These are phyloP conservation scores for Populus hybrid DNA, from an alignment of 441 rosid genomes.

Conservation along the genomic window DNA sequence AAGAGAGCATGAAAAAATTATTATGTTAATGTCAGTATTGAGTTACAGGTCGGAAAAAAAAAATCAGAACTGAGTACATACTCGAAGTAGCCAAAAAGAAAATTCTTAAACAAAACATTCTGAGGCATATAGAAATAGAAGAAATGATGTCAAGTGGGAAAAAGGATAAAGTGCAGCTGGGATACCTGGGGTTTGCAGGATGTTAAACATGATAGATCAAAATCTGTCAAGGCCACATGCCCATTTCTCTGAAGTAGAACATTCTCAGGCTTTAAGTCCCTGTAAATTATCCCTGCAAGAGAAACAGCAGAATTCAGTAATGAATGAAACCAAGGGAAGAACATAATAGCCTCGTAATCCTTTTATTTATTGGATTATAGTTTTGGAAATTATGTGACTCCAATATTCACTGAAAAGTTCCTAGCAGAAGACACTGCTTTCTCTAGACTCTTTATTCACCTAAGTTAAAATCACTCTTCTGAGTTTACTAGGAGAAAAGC, in stretches of 20 bases:
- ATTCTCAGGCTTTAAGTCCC: slow-evolving; percentile 95
- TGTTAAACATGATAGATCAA: slow-evolving; percentile 91
- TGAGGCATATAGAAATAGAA: neutral
- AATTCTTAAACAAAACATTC: too few relatives aligned
- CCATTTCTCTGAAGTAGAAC: slow-evolving; percentile 76
- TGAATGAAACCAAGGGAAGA: neutral
- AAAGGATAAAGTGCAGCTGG: neutral
- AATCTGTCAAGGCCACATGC: slow-evolving; percentile 80
- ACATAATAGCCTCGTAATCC: neutral
- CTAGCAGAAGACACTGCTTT: neutral
- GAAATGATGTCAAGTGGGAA: neutral
- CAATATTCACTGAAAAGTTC: neutral
- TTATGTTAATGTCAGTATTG: neutral
- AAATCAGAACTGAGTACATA: too few relatives aligned
- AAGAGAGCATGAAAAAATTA: slow-evolving; percentile 10
- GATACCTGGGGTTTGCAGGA: slow-evolving; percentile 92
- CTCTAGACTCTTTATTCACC: neutral
- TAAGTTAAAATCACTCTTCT: too few relatives aligned
- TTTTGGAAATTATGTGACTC: neutral
- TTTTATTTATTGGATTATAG: neutral
- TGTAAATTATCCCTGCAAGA: slow-evolving; percentile 76
- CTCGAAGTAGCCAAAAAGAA: neutral
- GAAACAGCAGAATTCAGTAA: neutral
- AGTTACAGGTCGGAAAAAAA: neutral
- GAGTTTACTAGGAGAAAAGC: too few relatives aligned